phyloP scores from a whole-genome alignment of 768 basidiomycete genomes.

The Kwoniella dendrophila region DNA sequence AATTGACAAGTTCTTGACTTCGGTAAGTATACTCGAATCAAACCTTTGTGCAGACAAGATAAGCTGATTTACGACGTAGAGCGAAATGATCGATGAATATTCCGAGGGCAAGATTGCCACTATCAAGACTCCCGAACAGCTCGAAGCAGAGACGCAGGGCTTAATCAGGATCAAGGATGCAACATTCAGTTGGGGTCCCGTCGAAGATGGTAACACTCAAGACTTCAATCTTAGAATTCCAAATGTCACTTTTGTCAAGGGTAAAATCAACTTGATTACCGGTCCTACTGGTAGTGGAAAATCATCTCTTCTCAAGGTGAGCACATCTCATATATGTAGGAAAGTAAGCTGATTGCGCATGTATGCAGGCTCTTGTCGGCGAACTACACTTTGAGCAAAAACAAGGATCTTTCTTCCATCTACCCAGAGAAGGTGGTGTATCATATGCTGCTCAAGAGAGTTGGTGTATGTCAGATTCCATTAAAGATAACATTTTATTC shows the following conservation, averaged over 20 bases:
- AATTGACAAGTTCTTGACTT: slow-evolving; percentile 60
- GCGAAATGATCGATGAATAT: slow-evolving; percentile 53
- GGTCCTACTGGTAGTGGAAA: slow-evolving; percentile 58
- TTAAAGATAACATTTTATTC: slow-evolving; percentile 64
- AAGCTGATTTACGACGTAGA: slow-evolving; percentile 29
- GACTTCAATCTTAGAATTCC: slow-evolving; percentile 55
- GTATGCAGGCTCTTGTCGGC: slow-evolving; percentile 55
- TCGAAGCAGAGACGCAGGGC: slow-evolving; percentile 45
- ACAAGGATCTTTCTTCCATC: slow-evolving; percentile 67
- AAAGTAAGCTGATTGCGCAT: neutral
- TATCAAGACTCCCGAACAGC: slow-evolving; percentile 30
- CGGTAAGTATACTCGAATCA: too few species aligned
- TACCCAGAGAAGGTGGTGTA: slow-evolving; percentile 70
- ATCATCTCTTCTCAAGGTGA: slow-evolving; percentile 47
- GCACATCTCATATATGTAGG: neutral
- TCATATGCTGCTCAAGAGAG: slow-evolving; percentile 82
- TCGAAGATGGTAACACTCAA: slow-evolving; percentile 59
- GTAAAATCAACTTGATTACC: slow-evolving; percentile 56
- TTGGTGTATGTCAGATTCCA: slow-evolving; percentile 74
- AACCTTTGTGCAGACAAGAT: too few species aligned
- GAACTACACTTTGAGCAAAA: slow-evolving; percentile 57
- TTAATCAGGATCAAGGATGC: slow-evolving; percentile 52
- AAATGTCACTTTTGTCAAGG: slow-evolving; percentile 54
- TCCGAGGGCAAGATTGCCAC: slow-evolving; percentile 21
- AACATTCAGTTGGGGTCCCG: slow-evolving; percentile 53